Percentiles rank a stretch among this genome's conserved stretches.
phyloP scores from a whole-genome alignment of 2,329 filamentous ascomycete species.

The Claviceps cyperi region DNA sequence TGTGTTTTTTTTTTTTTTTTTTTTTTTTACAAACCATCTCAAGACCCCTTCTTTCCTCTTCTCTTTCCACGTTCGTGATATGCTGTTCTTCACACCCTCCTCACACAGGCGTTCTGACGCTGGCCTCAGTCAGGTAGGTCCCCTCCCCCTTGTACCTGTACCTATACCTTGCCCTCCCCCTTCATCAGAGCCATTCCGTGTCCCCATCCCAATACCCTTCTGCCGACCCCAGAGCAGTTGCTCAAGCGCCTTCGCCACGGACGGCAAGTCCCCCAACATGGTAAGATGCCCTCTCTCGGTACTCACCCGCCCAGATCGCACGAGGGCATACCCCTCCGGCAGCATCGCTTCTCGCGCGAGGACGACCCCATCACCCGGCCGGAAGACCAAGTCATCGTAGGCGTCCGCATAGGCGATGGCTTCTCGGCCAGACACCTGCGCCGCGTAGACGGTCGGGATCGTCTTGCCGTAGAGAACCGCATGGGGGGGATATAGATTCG shows the following conservation, averaged over 20 bases:
- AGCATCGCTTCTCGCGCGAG: conserved; percentile 76
- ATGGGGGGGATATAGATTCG: conserved; percentile 70
- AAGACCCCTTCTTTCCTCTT: no score
- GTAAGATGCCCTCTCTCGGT: conserved; percentile 81
- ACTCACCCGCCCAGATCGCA: conserved; percentile 58
- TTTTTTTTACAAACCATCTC: no score
- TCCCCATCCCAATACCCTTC: conserved; percentile 58
- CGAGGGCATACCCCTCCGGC: conserved; percentile 62
- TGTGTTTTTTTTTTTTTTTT: no score
- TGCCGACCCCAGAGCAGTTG: conserved; percentile 52
- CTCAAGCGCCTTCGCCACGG: conserved; percentile 58
- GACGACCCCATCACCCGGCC: conserved; percentile 78
- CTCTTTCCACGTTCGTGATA: no score
- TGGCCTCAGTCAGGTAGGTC: background rate
- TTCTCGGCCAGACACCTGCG: conserved; percentile 57
- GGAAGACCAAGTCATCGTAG: conserved; percentile 79
- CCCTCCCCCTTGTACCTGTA: no score
- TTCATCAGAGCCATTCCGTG: background rate
- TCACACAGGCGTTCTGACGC: no score
- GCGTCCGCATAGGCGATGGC: conserved; percentile 62
- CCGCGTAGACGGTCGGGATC: conserved; percentile 72
- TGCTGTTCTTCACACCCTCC: no score
- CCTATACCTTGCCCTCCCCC: background rate
- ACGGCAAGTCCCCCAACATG: conserved; percentile 70
- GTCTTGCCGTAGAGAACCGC: conserved; percentile 77